These are phyloP conservation scores for Fraxinus platypoda DNA, from an alignment of 305 asterid genomes.

Conservation along the genomic window DNA sequence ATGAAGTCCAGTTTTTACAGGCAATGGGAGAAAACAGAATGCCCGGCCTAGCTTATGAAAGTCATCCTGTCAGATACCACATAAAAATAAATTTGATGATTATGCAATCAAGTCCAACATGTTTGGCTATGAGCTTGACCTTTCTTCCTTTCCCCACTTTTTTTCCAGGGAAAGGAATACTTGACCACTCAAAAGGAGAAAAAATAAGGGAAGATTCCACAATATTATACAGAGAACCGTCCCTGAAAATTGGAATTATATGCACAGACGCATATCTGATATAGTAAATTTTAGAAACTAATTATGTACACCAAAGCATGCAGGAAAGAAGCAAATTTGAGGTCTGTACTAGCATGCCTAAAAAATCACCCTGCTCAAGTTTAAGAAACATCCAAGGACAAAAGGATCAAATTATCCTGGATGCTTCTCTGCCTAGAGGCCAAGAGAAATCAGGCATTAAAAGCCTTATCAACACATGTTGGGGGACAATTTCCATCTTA, in stretches of 20 bases:
- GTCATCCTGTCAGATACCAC: conserved; percentile 53
- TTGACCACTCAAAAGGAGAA: conserved; percentile 7
- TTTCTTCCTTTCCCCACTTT: conserved; percentile 1
- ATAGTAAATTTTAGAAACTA: conserved; percentile 10
- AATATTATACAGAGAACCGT: conserved; percentile 13
- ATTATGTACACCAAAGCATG: conserved; percentile 19
- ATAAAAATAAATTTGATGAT: conserved; percentile 28
- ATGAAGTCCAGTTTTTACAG: conserved; percentile 83
- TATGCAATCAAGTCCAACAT: conserved; percentile 18
- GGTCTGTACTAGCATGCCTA: neutral
- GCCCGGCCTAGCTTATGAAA: conserved; percentile 73
- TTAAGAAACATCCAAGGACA: neutral
- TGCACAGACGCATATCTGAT: conserved; percentile 8
- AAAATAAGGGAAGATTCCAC: conserved; percentile 16
- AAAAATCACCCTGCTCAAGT: neutral
- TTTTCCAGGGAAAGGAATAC: conserved; percentile 12
- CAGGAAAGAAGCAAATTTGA: conserved; percentile 12
- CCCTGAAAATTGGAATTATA: conserved; percentile 16
- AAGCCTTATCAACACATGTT: neutral
- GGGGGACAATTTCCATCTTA: conserved; percentile 11
- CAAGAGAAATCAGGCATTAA: neutral
- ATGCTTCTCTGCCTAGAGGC: neutral
- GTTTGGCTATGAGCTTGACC: neutral
- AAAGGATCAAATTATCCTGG: neutral
- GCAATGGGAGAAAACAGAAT: conserved; percentile 96